Evolutionary conservation across 441 rosid species (phyloP), one percentile per base, ranked within the genome.

Genomic region (Populus hybrid): DNA sequence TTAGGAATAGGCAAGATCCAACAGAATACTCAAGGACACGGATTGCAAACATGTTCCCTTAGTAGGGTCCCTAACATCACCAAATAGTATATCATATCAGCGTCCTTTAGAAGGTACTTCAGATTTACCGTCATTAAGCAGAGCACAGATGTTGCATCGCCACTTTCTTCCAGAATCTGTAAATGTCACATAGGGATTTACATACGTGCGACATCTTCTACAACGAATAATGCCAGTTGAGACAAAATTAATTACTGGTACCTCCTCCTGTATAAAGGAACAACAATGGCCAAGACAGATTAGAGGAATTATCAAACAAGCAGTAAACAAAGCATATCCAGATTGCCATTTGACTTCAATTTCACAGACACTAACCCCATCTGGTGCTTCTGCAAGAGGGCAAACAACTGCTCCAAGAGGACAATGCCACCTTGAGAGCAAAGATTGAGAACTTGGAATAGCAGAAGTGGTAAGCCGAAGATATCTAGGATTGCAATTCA

Each of bases 371-470:
- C 98, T 83, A 61, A 97, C 99, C 94, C 98, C 97, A 72, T 90
- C 90, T 69, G 98, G 93, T 86, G 93, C 79, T 89, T 94, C 98
- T 10, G 97, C 99, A 80, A 94, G 99, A 83, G 99, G 99, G 82
- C 98, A 92, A 83, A 97, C 99, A 82, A 97, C 94, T 53, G 99
- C 99, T 82, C 98, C 99, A 72, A 97, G 91, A 71, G 99, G 97
- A 81, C 93, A 90, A 89, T 97, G 99, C 99, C 99, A 97, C 92
- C 98, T 90, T 61, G 98, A 90, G 67, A 79, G 88, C 84, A 97
- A 89, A 83, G 99, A 97, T 77, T 91, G 94, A 74, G 99, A 93
- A 84, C 86, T 94, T 23, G 98, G 99, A 77, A 94, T 91, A 23
- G 97, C 97, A 78, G 86, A 82, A 67, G 99, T 93, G 6, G 98